Conservation (phyloP, 2,329 filamentous ascomycete species). For the Zymoseptoria ardabiliae region DNA sequence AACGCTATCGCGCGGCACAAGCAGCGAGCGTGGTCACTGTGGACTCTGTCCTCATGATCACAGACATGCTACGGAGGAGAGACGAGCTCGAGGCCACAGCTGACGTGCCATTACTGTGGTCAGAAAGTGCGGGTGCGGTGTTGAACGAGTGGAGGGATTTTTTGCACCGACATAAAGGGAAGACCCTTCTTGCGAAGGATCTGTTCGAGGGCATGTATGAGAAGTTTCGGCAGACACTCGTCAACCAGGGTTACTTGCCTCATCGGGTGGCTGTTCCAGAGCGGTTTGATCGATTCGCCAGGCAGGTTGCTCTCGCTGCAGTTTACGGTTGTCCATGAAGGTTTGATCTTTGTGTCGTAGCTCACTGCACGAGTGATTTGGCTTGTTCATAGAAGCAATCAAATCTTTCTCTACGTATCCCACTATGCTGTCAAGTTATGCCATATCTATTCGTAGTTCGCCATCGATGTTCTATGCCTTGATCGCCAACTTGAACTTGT, state of each 20-base stretch:
- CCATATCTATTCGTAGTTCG: not conserved
- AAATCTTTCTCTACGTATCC: not conserved
- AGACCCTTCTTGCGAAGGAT: not conserved
- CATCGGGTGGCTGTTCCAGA: not conserved
- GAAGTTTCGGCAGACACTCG: constrained; percentile 2
- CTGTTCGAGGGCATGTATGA: not conserved
- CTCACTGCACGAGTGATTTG: not conserved
- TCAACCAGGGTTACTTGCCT: constrained; percentile 1
- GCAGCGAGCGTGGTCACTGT: not conserved
- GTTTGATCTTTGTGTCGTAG: not conserved
- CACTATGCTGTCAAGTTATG: not conserved
- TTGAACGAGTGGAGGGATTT: not conserved
- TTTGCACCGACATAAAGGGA: not conserved
- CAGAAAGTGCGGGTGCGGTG: not conserved
- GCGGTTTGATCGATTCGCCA: not conserved
- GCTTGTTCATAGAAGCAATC: not conserved
- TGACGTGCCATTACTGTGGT: not conserved
- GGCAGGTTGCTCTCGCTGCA: not conserved
- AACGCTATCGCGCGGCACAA: not conserved
- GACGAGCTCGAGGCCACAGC: not conserved
- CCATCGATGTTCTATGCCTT: constrained; percentile 10
- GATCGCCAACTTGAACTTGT: constrained; percentile 51
- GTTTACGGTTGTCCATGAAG: not conserved
- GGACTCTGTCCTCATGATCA: not conserved
- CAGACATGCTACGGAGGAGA: not conserved